Evolutionary conservation across 768 basidiomycete species (phyloP), one percentile per base, ranked within the genome.

Genomic region (Rickenella mellea): DNA sequence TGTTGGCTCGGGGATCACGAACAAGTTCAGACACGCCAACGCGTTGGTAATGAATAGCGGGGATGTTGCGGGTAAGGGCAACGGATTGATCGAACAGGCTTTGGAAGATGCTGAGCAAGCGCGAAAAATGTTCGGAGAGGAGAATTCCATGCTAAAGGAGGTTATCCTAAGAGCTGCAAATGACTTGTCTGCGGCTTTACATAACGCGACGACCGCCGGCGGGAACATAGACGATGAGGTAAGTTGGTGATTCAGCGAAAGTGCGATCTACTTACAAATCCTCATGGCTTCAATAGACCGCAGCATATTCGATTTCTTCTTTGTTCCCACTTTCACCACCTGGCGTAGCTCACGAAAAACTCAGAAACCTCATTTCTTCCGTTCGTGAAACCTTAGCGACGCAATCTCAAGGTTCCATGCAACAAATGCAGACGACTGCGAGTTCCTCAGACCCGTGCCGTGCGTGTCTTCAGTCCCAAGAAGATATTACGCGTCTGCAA

Each of bases 51-150:
- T 73, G 69, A 6, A 58, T 63, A 40, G 51, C 62, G 24, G 47
- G 17, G 25, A 49, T 22, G 11, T 51, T 15, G 35, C 70, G 9
- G 71, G 71, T 14, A 76, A 67, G 54, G 73, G 76, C 1, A 68
- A 70, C 39, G 69, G 68, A 9, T 71, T 74, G 51, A 53, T 80
- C 24, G 86, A 90, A 47, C 60, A 72, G 24, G 79, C 84, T 5
- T 64, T 90, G 26, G 78, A 81, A 36, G 74, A 89, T 49, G 79
- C 85, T 0, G 86, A 90, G 55, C 67, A 69, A 39, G 75, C 83
- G 1, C 67, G 83, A 28, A 63, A 62, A 19, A 71, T 72, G 32
- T 69, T 90, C 15, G 57, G 65, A 24, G 74, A 79, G 27, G 85
- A 91, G 55, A 87, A 82, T 41, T 54, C 70, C 25, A 64, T 66